Evolutionary conservation across 2,329 filamentous ascomycete species (phyloP).

Genomic region (Botryotinia narcissicola): DNA sequence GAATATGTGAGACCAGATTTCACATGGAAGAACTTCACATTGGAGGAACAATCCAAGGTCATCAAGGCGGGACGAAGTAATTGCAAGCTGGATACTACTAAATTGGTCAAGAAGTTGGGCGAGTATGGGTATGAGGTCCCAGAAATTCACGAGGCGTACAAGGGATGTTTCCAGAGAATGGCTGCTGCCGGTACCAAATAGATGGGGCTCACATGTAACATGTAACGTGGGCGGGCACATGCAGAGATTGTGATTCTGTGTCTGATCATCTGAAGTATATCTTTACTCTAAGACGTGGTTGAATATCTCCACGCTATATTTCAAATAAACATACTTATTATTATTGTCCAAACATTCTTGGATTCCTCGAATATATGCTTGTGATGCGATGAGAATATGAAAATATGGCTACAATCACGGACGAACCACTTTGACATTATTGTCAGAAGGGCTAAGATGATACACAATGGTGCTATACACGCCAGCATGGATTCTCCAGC

Average conservation of each 20-base stretch:
- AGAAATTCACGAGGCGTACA: constrained; percentile 61
- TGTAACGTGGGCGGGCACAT: not conserved
- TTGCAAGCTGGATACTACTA: constrained; percentile 61
- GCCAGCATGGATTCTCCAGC: not conserved
- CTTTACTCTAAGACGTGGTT: not conserved
- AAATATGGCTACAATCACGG: not conserved
- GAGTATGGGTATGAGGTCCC: constrained; percentile 58
- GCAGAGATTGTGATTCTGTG: constrained; percentile 21
- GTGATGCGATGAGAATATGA: not conserved
- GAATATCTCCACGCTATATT: not conserved
- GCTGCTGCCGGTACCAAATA: constrained; percentile 54
- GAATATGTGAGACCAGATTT: constrained; percentile 60
- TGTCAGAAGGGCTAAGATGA: not conserved
- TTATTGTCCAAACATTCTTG: not conserved
- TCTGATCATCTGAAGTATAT: not conserved
- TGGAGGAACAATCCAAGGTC: constrained; percentile 65
- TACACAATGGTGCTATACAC: not conserved
- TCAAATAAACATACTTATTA: not conserved
- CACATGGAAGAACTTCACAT: constrained; percentile 63
- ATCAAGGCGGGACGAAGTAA: constrained; percentile 67
- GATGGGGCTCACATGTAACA: constrained; percentile 21
- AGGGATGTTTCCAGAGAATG: constrained; percentile 62
- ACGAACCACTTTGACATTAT: not conserved
- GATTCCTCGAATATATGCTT: not conserved
- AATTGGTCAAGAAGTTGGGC: constrained; percentile 58